phyloP scores from a whole-genome alignment of 345 rosid species.

The Boechera divaricarpa region DNA sequence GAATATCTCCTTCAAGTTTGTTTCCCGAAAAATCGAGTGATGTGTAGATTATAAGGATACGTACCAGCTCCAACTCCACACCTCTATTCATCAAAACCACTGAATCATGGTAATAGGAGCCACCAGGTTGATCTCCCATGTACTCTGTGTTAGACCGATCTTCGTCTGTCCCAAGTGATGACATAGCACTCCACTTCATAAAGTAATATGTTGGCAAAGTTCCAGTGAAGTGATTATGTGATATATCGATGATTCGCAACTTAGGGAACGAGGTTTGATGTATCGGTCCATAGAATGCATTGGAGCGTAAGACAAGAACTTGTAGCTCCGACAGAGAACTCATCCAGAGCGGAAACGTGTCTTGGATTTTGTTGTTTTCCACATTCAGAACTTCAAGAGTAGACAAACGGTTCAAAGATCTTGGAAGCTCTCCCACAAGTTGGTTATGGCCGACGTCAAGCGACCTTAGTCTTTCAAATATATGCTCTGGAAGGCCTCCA shows the following conservation, averaged over 20 bases:
- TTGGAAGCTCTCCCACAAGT: slow-evolving; percentile 37
- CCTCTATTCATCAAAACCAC: not conserved
- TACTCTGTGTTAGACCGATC: too few relatives aligned
- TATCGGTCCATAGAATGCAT: slow-evolving; percentile 19
- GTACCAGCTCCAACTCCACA: not conserved
- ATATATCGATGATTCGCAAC: not conserved
- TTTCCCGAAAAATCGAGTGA: not conserved
- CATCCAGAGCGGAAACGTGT: slow-evolving; percentile 49
- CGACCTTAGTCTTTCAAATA: slow-evolving; percentile 4
- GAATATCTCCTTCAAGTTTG: not conserved
- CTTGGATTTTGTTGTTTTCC: slow-evolving; percentile 40
- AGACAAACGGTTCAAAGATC: not conserved
- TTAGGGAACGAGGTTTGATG: slow-evolving; percentile 5
- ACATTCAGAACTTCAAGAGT: not conserved
- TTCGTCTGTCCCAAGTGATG: not conserved
- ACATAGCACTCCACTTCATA: not conserved
- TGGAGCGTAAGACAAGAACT: slow-evolving; percentile 51
- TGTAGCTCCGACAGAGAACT: slow-evolving; percentile 35
- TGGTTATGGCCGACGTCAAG: slow-evolving; percentile 41
- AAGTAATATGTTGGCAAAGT: not conserved
- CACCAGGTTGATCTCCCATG: not conserved
- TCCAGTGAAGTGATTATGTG: not conserved
- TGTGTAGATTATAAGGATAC: not conserved
- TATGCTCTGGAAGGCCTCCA: slow-evolving; percentile 25
- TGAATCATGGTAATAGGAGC: not conserved